Evolutionary conservation across 2,329 filamentous ascomycete genomes (phyloP).

Genomic region (Aspergillus unguis): DNA sequence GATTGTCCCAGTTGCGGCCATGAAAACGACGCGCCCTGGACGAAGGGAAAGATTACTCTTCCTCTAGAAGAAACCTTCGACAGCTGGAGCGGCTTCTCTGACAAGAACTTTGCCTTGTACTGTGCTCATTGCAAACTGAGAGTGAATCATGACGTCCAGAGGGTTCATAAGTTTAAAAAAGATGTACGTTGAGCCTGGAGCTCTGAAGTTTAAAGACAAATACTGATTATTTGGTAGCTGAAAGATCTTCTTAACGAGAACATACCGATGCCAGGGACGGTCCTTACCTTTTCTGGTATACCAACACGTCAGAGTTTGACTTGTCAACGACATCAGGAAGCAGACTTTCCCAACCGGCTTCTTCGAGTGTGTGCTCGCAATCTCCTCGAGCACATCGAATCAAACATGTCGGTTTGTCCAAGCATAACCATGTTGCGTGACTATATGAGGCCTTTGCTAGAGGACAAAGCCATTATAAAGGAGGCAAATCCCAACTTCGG

Average conservation of each 20-base stretch:
- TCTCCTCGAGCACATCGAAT: constrained; percentile 35
- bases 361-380: constrained; percentile 48
- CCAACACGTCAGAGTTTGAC: constrained; percentile 33
- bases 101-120: constrained; percentile 45
- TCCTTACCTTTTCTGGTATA: constrained; percentile 56
- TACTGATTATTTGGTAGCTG: too few relatives aligned
- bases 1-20: constrained; percentile 55
- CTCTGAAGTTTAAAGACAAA: too few relatives aligned
- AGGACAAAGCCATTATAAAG: constrained; percentile 37
- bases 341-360: constrained; percentile 57
- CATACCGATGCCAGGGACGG: constrained; percentile 64
- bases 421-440: constrained; percentile 53
- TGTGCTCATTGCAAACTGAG: constrained; percentile 53
- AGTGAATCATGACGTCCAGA: constrained; percentile 58
- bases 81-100: constrained; percentile 31
- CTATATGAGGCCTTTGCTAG: constrained; percentile 49
- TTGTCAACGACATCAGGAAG: constrained; percentile 12
- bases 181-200: constrained; percentile 43
- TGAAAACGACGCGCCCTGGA: constrained; percentile 56
- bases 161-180: constrained; percentile 58
- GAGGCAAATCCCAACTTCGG: constrained; percentile 35
- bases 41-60: constrained; percentile 36
- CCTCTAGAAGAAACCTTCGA: constrained; percentile 26
- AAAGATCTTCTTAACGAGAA: constrained; percentile 45
- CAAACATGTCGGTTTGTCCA: constrained; percentile 20